phyloP scores from a whole-genome alignment of 108 stramenopile genomes.

The Skeletonema grethae region DNA sequence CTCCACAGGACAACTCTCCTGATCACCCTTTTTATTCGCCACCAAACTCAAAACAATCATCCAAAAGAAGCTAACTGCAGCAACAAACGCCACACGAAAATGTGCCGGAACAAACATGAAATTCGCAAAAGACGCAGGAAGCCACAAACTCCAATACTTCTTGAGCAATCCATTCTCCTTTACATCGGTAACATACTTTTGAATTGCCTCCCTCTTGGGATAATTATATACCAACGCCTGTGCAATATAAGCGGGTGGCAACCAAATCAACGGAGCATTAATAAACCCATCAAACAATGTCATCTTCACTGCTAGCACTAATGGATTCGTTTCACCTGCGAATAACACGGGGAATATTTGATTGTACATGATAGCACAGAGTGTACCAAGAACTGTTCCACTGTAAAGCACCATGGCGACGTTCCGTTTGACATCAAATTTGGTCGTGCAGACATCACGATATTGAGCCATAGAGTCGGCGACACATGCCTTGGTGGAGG shows the following conservation, averaged over 20 bases:
- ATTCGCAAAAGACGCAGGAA: conserved; percentile 28
- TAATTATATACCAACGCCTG: conserved; percentile 22
- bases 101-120: conserved; percentile 42
- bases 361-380: background rate
- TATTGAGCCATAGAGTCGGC: conserved; percentile 8
- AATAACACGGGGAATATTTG: conserved; percentile 2
- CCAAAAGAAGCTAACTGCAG: conserved; percentile 43
- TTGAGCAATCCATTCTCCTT: conserved; percentile 25
- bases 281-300: conserved; percentile 23
- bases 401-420: background rate
- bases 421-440: conserved; percentile 4
- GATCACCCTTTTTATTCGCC: conserved; percentile 5
- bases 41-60: conserved; percentile 20
- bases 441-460: conserved; percentile 5
- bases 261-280: conserved; percentile 26
- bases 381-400: conserved; percentile 1
- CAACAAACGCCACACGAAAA: conserved; percentile 43
- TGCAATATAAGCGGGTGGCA: conserved; percentile 32
- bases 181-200: conserved; percentile 29
- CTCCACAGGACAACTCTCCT: conserved; percentile 1
- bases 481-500: conserved; percentile 17
- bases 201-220: conserved; percentile 11
- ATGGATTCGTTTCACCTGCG: background rate
- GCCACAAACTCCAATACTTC: conserved; percentile 49
- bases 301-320: background rate